phyloP scores from a whole-genome alignment of 495 filamentous ascomycete species.

The Bacidia rubella region DNA sequence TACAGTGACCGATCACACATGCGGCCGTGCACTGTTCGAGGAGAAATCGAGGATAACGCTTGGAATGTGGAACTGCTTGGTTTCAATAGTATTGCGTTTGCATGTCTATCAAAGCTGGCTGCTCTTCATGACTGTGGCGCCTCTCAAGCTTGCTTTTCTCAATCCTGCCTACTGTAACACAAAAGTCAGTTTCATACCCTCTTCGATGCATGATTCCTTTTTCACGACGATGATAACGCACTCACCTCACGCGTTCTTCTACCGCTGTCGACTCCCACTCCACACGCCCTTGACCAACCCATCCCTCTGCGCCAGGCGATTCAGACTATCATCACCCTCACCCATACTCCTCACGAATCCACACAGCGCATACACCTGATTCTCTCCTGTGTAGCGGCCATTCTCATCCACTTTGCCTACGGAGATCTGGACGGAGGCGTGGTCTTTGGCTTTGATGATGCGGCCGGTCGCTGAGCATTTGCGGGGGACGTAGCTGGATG shows the following conservation, averaged over 20 bases:
- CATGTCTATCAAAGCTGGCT: not conserved
- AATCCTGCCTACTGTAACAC: too few relatives aligned
- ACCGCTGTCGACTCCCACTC: conserved; percentile 59
- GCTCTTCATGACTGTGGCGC: too few relatives aligned
- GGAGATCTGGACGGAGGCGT: conserved; percentile 80
- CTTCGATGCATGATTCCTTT: too few relatives aligned
- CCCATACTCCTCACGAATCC: conserved; percentile 97
- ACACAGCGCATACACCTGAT: conserved; percentile 91
- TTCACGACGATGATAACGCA: too few relatives aligned
- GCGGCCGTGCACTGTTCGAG: not conserved
- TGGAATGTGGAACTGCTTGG: not conserved
- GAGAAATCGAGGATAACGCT: not conserved
- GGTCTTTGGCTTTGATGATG: conserved; percentile 99
- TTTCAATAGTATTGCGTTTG: not conserved
- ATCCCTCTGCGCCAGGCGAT: conserved; percentile 88
- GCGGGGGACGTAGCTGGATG: conserved; percentile 84
- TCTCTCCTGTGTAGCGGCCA: conserved; percentile 93
- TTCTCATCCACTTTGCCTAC: conserved; percentile 92
- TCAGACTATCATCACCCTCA: conserved; percentile 92
- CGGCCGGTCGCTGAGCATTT: conserved; percentile 92
- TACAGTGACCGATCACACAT: conserved; percentile 1
- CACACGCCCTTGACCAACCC: conserved; percentile 95
- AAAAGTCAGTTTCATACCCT: not conserved
- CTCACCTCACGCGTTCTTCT: conserved; percentile 23
- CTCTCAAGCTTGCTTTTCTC: too few relatives aligned